Conservation (phyloP, 208 protist species). For the Leishmania braziliensis region DNA sequence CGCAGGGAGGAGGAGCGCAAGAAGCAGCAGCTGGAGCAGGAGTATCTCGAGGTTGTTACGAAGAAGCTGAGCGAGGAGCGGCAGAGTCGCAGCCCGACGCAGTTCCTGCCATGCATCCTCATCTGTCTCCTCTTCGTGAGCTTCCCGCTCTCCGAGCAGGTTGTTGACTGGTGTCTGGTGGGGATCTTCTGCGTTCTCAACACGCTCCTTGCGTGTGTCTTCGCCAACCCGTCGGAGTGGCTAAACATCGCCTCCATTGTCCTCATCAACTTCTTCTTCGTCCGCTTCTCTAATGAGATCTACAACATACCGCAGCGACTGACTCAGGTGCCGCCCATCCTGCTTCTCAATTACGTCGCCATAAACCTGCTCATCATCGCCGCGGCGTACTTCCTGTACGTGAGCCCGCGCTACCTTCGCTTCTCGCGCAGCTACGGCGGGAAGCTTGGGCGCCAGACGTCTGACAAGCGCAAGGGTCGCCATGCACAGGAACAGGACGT, state of each 20-base stretch:
- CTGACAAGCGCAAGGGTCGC: neutral
- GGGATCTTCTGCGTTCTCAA: slow-evolving; percentile 59
- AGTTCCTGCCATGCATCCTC: slow-evolving; percentile 71
- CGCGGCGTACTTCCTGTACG: slow-evolving; percentile 58
- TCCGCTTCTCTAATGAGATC: slow-evolving; percentile 55
- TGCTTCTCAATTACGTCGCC: slow-evolving; percentile 36
- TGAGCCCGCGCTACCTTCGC: slow-evolving; percentile 42
- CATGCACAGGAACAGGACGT: slow-evolving; percentile 22
- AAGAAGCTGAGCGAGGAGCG: slow-evolving; percentile 31
- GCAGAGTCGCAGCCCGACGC: slow-evolving; percentile 18
- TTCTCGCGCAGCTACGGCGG: slow-evolving; percentile 7
- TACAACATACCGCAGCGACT: slow-evolving; percentile 57
- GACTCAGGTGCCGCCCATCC: slow-evolving; percentile 23
- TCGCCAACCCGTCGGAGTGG: slow-evolving; percentile 60
- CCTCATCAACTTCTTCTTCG: slow-evolving; percentile 62
- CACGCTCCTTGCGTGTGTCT: slow-evolving; percentile 39
- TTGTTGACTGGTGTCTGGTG: slow-evolving; percentile 80
- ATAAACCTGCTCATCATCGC: slow-evolving; percentile 37
- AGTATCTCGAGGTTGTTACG: slow-evolving; percentile 49
- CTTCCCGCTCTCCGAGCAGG: slow-evolving; percentile 74
- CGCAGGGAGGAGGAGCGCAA: slow-evolving; percentile 61
- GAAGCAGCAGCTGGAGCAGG: slow-evolving; percentile 61
- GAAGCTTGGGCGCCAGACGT: neutral
- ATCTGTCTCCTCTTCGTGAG: slow-evolving; percentile 81
- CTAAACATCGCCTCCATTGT: slow-evolving; percentile 47